Percentiles rank a stretch among this genome's conserved stretches.
phyloP scores from a whole-genome alignment of 208 protist species.

The Crithidia brevicula region DNA sequence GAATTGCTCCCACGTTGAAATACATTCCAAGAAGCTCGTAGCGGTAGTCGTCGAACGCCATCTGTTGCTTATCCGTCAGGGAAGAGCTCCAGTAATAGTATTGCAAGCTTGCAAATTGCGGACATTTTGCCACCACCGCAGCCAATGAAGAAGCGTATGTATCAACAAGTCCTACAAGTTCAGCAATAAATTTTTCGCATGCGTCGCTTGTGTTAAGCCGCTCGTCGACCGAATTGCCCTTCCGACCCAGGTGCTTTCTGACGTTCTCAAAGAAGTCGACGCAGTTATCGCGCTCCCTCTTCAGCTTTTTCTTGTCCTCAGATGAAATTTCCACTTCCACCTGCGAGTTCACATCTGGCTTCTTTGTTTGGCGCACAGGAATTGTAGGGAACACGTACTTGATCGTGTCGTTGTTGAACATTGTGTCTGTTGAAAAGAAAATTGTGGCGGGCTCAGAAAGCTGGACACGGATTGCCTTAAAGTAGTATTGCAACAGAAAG shows the following conservation, averaged over 20 bases:
- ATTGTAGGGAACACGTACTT: conserved; percentile 28
- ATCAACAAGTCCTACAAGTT: conserved; percentile 37
- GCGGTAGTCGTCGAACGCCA: conserved; percentile 70
- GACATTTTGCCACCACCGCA: conserved; percentile 32
- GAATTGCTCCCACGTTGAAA: conserved; percentile 59
- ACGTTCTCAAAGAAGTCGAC: conserved; percentile 42
- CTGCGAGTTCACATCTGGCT: conserved; percentile 35
- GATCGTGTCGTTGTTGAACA: conserved; percentile 20
- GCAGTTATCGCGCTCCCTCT: conserved; percentile 39
- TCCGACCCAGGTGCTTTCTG: conserved; percentile 24
- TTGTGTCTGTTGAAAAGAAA: neutral
- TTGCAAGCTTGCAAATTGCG: conserved; percentile 40
- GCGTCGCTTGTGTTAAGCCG: conserved; percentile 12
- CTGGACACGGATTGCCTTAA: no score
- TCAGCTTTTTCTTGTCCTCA: conserved; percentile 41
- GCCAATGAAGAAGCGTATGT: conserved; percentile 39
- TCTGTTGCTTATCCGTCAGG: conserved; percentile 39
- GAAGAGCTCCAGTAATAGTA: conserved; percentile 71
- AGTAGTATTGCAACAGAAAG: no score
- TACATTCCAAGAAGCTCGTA: conserved; percentile 73
- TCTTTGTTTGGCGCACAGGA: conserved; percentile 20
- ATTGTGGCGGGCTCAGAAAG: no score
- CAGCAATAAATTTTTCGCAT: conserved; percentile 39
- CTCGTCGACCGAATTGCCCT: conserved; percentile 22
- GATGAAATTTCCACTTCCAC: conserved; percentile 38